A percentile compares a stretch with the other conserved stretches of the same genome.
Evolutionary conservation across 805 yeast species (phyloP).

Genomic region (Yamadazyma sp.): DNA sequence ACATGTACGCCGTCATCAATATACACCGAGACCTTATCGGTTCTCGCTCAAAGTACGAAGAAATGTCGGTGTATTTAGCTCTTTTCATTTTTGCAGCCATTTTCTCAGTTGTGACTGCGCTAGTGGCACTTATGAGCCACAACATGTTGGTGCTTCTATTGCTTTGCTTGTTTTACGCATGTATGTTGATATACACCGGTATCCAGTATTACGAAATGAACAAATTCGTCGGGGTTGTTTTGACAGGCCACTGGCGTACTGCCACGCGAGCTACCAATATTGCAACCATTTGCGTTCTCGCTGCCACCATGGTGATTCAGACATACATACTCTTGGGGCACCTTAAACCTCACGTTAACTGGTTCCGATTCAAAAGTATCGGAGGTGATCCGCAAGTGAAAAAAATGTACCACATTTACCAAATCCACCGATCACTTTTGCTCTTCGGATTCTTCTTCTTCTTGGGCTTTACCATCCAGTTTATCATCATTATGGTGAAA

Average conservation of each 20-base stretch:
- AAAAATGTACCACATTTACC: conserved; percentile 36
- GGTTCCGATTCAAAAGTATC: conserved; percentile 48
- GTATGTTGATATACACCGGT: conserved; percentile 47
- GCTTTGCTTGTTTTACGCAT: conserved; percentile 39
- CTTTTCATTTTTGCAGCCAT: conserved; percentile 48
- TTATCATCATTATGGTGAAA: conserved; percentile 44
- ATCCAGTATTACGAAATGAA: conserved; percentile 45
- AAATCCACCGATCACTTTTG: conserved; percentile 33
- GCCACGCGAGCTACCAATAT: conserved; percentile 41
- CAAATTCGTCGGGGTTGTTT: conserved; percentile 20
- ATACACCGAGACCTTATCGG: conserved; percentile 25
- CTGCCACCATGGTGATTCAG: conserved; percentile 33
- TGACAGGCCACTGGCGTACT: conserved; percentile 24
- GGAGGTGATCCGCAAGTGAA: conserved; percentile 47
- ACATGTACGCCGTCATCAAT: conserved; percentile 40
- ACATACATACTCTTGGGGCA: conserved; percentile 26
- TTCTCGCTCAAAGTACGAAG: conserved; percentile 22
- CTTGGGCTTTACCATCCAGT: conserved; percentile 50
- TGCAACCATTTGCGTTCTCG: conserved; percentile 44
- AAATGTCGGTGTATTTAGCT: conserved; percentile 44
- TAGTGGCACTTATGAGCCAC: conserved; percentile 37
- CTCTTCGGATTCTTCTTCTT: conserved; percentile 42
- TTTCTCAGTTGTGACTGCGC: conserved; percentile 40
- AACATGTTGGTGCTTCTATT: conserved; percentile 42
- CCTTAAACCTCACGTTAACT: conserved; percentile 41